Base-by-base conservation (phyloP, 1,284 basidiomycete species). In the Vanrija pseudolonga region DNA sequence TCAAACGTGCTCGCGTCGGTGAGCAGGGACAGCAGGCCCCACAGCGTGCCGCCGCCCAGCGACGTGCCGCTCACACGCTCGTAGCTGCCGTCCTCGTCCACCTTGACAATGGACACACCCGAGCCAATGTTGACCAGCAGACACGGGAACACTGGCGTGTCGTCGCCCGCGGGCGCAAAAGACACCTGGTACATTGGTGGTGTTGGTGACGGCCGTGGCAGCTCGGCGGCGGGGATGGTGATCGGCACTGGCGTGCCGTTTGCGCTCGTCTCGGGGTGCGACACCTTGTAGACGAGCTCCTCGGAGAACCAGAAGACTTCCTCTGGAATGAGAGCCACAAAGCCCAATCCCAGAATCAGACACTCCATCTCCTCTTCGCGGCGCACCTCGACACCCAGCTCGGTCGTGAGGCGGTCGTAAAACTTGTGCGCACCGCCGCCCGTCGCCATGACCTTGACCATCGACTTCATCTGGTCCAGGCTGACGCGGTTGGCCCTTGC, bases 271-370 rank as follows among this genome's bases (percentile, higher is more conserved):
- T 64, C 51, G 11, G 84, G 82, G 71, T 91, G 89, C 45, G 89
- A 87, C 24, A 91, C 85, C 50, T 86, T 74, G 59, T 90, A 87
- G 50, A 98, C 94, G 63, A 98, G 85, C 77, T 97, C 89, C 77
- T 99, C 96, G 44, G 93, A 96, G 79, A 97, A 98, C 82, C 88
- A 98, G 77, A 98, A 99, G 32, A 94, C 94, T 76, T 99, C 96
- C 77, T 96, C 88, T 28, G 95, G 95, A 57, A 99, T 96, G 70
- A 91, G 85, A 26, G 90, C 68, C 76, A 98, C 90, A 77, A 99
- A 99, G 75, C 93, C 91, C 68, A 99, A 82, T 17, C 96, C 96
- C 62, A 94, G 89, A 62, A 98, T 98, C 67, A 98, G 78, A 70
- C 95, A 98, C 77, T 90, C 92, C 96, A 99, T 98, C 80, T 99